Evolutionary conservation across 495 filamentous ascomycete species (phyloP), one percentile per base, ranked within the genome.

Genomic region (Daldinia bambusicola): DNA sequence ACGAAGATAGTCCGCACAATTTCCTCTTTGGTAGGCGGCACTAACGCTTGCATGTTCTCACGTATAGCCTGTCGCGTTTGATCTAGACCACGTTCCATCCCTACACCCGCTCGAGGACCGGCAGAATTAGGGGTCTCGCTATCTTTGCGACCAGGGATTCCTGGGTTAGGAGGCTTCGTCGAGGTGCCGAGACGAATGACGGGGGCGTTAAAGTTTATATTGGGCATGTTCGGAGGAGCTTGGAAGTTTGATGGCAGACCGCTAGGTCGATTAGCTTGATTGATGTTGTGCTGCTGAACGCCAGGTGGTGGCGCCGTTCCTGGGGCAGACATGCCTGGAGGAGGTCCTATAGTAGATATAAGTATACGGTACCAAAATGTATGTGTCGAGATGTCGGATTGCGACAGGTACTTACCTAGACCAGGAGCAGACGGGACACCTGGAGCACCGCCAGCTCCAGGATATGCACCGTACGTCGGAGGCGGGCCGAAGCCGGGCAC

Each of bases 161-260:
- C 80, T 10, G 85, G 81, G n/a, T 84, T 85, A 40, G 87, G 79
- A 40, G 90, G 84, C 75, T 93, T 93, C 26, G 86, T 77, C 2
- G 86, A 88, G 41, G 87, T 85, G 9, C 95, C 95, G 38, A 99
- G 85, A 26, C 95, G 92, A 79, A 99, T 98, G 38, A 98, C 95
- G 55, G 96, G 94, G 18, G 95, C 96, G 77, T 91, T 95, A 81
- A 98, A 97, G 82, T 99, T 98, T 82, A 99, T 97, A 79, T 97
- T 95, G 8, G 95, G 94, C 85, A 98, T 91, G 76, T 95, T 97
- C 48, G 93, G 83, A 22, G 94, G 95, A 22, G 93, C 88, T 83
- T 97, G 93, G 78, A 98, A 98, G 77, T 90, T 91, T 34, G 91
- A 83, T 62, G 92, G 92, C 70, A 96, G 89, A 69, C 90, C 91